phyloP scores from a whole-genome alignment of 805 yeast genomes.

The Lachancea nothofagi region DNA sequence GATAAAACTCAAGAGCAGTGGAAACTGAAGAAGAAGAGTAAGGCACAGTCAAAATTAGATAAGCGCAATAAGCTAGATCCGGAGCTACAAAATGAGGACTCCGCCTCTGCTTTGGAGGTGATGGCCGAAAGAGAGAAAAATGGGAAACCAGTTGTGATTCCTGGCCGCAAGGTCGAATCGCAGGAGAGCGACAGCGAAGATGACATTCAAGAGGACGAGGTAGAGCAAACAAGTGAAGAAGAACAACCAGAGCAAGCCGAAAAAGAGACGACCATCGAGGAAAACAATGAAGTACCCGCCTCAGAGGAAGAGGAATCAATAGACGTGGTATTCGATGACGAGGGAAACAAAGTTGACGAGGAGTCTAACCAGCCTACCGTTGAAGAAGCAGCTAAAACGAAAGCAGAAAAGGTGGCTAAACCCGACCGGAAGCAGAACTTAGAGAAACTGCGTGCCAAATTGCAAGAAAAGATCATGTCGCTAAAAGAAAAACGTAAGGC shows the following conservation, averaged over 20 bases:
- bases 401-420: constrained; percentile 16
- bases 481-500: constrained; percentile 84
- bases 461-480: constrained; percentile 63
- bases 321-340: constrained; percentile 62
- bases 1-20: constrained; percentile 87
- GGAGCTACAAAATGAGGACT: constrained; percentile 41
- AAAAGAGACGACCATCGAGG: constrained; percentile 19
- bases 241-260: constrained; percentile 22
- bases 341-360: constrained; percentile 46
- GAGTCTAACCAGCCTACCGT: constrained; percentile 6
- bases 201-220: constrained; percentile 4
- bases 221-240: constrained; percentile 8
- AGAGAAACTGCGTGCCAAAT: constrained; percentile 66
- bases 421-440: constrained; percentile 44
- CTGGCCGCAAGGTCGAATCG: constrained; percentile 30
- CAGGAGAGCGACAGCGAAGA: constrained; percentile 10
- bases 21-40: constrained; percentile 75
- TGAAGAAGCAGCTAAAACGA: not conserved
- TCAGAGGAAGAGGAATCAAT: constrained; percentile 29
- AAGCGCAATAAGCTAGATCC: constrained; percentile 78
- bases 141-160: constrained; percentile 44
- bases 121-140: constrained; percentile 47
- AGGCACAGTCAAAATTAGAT: constrained; percentile 53
- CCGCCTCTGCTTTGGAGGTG: constrained; percentile 55
- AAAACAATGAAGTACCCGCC: constrained; percentile 10